Evolutionary conservation across 768 basidiomycete genomes (phyloP).

Genomic region (Rhodosporidiobolus sp.): DNA sequence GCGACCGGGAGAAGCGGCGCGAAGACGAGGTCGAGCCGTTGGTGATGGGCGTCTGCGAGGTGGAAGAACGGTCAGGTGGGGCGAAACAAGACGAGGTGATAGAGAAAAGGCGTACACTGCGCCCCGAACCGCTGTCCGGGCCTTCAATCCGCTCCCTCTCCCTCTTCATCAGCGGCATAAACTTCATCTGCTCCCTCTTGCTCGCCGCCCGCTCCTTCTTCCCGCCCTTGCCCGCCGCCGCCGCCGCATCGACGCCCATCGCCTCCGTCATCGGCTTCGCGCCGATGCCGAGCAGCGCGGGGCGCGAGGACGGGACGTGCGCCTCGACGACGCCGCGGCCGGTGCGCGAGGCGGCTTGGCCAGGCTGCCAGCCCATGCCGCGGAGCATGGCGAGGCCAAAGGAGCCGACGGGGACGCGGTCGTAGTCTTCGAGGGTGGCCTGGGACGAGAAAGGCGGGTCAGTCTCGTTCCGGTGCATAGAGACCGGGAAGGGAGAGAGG

Average conservation of each 20-base stretch:
- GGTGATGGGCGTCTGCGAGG: slow-evolving; percentile 50
- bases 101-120: background rate
- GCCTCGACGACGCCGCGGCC: slow-evolving; percentile 66
- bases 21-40: slow-evolving; percentile 52
- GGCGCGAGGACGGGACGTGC: slow-evolving; percentile 75
- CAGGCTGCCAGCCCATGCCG: slow-evolving; percentile 96
- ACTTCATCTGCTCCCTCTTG: slow-evolving; percentile 63
- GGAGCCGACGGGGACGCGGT: slow-evolving; percentile 81
- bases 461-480: background rate
- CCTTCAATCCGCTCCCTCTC: slow-evolving; percentile 51
- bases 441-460: background rate
- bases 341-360: slow-evolving; percentile 65
- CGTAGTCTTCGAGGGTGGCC: slow-evolving; percentile 79
- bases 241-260: slow-evolving; percentile 52
- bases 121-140: background rate
- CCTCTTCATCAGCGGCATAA: slow-evolving; percentile 75
- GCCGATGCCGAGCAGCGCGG: slow-evolving; percentile 85
- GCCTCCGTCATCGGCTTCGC: slow-evolving; percentile 80
- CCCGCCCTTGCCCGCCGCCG: slow-evolving; percentile 15
- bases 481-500: background rate
- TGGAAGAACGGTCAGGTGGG: slow-evolving; percentile 41
- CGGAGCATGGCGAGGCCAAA: slow-evolving; percentile 90
- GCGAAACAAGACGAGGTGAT: too few species aligned
- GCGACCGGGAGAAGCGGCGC: slow-evolving; percentile 52
- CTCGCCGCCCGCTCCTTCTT: slow-evolving; percentile 49